These are phyloP conservation scores for Saccharomycopsis olivae DNA, from an alignment of 805 yeast genomes.

Conservation along the genomic window DNA sequence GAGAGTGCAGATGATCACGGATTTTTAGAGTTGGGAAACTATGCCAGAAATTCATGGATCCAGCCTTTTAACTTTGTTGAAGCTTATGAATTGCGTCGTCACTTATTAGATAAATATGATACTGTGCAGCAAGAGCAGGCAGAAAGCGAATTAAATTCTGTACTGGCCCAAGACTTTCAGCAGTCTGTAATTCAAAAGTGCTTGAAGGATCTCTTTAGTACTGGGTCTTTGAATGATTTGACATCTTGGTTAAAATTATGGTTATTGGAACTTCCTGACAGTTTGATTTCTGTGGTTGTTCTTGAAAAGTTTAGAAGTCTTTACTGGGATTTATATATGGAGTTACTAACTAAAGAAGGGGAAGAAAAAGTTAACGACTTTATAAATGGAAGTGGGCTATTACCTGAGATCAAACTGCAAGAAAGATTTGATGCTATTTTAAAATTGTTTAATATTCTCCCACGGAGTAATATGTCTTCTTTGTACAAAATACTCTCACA, in stretches of 20 bases:
- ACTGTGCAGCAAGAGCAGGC: conserved; percentile 6
- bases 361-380: neutral
- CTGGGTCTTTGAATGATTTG: conserved; percentile 18
- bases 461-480: conserved; percentile 24
- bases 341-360: neutral
- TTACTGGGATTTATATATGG: conserved; percentile 6
- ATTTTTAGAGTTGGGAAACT: conserved; percentile 11
- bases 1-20: neutral
- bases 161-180: conserved; percentile 6
- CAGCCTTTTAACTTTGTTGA: conserved; percentile 15
- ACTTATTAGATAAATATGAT: conserved; percentile 8
- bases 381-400: neutral
- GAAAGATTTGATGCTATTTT: conserved; percentile 12
- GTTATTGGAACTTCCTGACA: conserved; percentile 51
- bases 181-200: conserved; percentile 1
- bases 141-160: conserved; percentile 10
- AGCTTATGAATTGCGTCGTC: conserved; percentile 14
- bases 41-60: conserved; percentile 14
- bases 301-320: conserved; percentile 21
- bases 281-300: conserved; percentile 33
- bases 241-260: conserved; percentile 39
- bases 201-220: conserved; percentile 2
- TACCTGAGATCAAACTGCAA: no score
- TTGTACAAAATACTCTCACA: conserved; percentile 20
- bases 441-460: conserved; percentile 21